Evolutionary conservation across 2,329 filamentous ascomycete genomes (phyloP).

Genomic region (Penicillium sp.): DNA sequence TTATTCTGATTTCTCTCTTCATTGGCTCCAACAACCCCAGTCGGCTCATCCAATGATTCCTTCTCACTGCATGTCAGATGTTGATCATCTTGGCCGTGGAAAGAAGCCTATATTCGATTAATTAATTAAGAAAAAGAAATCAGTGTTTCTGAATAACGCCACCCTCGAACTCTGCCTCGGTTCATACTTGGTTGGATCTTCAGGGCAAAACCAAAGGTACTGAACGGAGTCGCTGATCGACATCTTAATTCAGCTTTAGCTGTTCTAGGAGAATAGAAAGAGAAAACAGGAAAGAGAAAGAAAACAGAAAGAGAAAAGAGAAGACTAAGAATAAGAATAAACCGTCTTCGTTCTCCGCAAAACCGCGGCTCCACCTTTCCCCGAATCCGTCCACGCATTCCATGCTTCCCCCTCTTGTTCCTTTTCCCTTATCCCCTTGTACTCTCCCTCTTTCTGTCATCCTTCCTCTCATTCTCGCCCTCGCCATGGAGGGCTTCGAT

Average conservation of each 20-base stretch:
- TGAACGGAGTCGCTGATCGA: background rate
- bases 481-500: conserved; percentile 54
- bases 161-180: background rate
- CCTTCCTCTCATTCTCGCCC: conserved; percentile 6
- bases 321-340: no score
- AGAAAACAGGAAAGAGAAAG: background rate
- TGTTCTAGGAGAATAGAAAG: background rate
- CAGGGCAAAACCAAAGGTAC: background rate
- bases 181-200: conserved; percentile 7
- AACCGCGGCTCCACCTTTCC: conserved; percentile 27
- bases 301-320: no score
- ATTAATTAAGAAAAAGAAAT: background rate
- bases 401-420: conserved; percentile 4
- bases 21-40: no score
- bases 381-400: conserved; percentile 24
- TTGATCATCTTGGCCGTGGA: no score
- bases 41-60: no score
- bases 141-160: background rate
- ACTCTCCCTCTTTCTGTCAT: conserved; percentile 7
- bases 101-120: no score
- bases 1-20: no score
- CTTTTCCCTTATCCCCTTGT: conserved; percentile 7
- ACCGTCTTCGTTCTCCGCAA: conserved; percentile 26
- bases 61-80: no score
- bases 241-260: background rate